Evolutionary conservation across 345 rosid genomes (phyloP).

Genomic region (Camelina sativa): DNA sequence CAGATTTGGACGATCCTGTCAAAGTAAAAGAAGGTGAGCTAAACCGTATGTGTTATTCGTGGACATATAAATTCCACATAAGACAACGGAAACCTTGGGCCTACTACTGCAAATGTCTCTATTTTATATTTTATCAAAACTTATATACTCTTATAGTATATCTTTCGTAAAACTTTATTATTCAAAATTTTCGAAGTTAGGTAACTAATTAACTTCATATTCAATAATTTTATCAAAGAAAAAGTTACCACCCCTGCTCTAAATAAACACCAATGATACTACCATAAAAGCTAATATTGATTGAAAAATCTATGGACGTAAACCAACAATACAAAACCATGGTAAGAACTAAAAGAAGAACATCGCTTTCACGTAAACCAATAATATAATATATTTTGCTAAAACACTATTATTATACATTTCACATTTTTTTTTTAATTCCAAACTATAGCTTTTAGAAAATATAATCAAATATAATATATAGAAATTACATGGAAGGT

Average conservation of each 20-base stretch:
- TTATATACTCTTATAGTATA: too few relatives aligned
- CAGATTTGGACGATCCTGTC: conserved; percentile 13
- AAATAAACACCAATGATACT: background rate
- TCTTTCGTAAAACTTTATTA: too few relatives aligned
- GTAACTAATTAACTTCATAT: too few relatives aligned
- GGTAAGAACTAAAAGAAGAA: conserved; percentile 1
- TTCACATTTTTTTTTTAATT: background rate
- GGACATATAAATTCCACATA: conserved; percentile 17
- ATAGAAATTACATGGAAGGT: conserved; percentile 29
- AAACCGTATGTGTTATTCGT: background rate
- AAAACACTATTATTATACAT: background rate
- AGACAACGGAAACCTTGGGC: conserved; percentile 1
- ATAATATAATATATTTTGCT: background rate
- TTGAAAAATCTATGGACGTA: background rate
- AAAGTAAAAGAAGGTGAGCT: conserved; percentile 34
- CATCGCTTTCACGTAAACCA: conserved; percentile 11
- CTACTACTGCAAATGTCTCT: background rate
- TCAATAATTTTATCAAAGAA: background rate
- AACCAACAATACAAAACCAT: background rate
- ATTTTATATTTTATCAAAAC: background rate
- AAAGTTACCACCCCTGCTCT: background rate
- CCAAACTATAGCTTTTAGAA: background rate
- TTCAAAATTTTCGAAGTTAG: too few relatives aligned
- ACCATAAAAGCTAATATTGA: background rate
- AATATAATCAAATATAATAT: too few relatives aligned